These are phyloP conservation scores for Solanum bulbocastanum DNA, from an alignment of 257 asterid genomes.

Conservation along the genomic window DNA sequence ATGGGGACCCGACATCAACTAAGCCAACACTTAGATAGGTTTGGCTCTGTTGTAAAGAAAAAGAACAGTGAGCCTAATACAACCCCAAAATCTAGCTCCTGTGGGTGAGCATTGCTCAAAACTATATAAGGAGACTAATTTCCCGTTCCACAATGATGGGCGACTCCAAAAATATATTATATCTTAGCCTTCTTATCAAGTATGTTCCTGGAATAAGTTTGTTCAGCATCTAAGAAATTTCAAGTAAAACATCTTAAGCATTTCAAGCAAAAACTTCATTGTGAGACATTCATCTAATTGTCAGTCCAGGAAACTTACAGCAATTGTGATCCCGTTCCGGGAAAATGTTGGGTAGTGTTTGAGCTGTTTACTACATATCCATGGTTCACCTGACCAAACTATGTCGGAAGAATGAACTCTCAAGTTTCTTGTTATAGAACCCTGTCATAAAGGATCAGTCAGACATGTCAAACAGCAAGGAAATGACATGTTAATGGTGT, in stretches of 20 bases:
- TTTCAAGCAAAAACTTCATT: neutral
- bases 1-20: neutral
- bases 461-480: neutral
- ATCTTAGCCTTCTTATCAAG: neutral
- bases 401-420: slow-evolving; percentile 59
- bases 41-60: neutral
- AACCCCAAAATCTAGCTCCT: neutral
- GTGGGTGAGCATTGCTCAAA: neutral
- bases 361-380: slow-evolving; percentile 90
- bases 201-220: neutral
- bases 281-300: neutral
- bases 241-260: neutral
- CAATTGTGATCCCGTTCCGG: slow-evolving; percentile 76
- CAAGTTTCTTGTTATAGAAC: slow-evolving; percentile 49
- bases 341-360: slow-evolving; percentile 77
- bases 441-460: slow-evolving; percentile 31
- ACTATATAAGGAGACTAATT: neutral
- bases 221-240: neutral
- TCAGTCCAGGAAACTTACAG: slow-evolving; percentile 37
- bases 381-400: slow-evolving; percentile 81
- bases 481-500: neutral
- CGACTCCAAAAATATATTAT: neutral
- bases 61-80: neutral
- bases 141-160: neutral
- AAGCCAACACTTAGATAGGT: neutral